Base-by-base conservation (phyloP, 768 basidiomycete genomes). In the Gloeopeniophorella convolvens region DNA sequence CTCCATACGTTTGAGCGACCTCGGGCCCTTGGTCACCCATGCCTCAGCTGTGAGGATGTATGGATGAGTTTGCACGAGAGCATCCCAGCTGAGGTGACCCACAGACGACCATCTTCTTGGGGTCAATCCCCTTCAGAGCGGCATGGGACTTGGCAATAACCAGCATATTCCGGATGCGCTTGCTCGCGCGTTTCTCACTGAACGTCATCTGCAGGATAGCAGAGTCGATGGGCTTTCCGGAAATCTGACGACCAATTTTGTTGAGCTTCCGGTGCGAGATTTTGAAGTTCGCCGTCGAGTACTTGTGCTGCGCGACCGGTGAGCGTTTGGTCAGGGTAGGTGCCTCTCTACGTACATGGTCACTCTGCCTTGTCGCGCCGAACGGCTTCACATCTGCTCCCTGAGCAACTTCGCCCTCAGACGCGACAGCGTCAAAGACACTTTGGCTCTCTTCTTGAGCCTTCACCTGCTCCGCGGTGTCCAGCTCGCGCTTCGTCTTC, bases 121-220 rank as follows among this genome's bases (percentile, higher is more conserved):
- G 68, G 37, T 83, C 71, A 62, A 98, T 69, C 26, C 78, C 79
- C 70, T 94, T 92, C 62, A 85, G 73, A 24, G 69, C 70, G 0
- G 94, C 95, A 60, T 94, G 87, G 62, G 92, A 81, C 62, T 88
- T 85, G 2, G 92, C 93, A 1, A 87, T 79, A 11, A 80, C 81
- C 37, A 98, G 76, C 79, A 91, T 91, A 59, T 84, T 88, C 77
- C 90, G 83, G 51, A 99, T 80, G 53, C 90, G 82, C 40, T 72
- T 76, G 56, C 89, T 84, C 12, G 87, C 90, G 20, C 90, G 78
- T 70, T 99, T 99, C 66, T 94, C 86, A 56, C 87, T 90, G 67
- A 96, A 97, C 64, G 87, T 79, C 89, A 98, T 94, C 61, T 99
- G 95, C 50, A 97, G 72, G 63, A 99, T 95, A 30, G 95, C 95